Percentiles rank a stretch among this genome's conserved stretches.
Conservation (phyloP, 2,329 filamentous ascomycete species). For the Teratosphaeria nubilosa region DNA sequence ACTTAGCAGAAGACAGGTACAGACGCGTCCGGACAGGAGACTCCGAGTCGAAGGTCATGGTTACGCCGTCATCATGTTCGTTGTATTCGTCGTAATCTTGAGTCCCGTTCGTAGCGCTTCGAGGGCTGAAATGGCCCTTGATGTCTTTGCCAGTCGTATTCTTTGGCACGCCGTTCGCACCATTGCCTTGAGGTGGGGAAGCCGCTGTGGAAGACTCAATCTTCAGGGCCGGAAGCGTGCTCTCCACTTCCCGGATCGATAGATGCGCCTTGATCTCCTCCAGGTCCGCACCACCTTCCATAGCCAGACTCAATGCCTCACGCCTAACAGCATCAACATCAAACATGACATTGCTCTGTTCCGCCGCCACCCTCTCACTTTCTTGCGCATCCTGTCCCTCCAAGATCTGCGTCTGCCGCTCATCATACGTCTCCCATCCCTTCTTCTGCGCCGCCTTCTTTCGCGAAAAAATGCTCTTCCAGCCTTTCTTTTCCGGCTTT, state of each 20-base stretch:
- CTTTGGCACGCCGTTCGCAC: neutral
- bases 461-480: conserved; percentile 68
- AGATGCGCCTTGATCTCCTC: conserved; percentile 64
- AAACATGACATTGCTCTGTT: conserved; percentile 58
- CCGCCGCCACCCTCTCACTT: conserved; percentile 35
- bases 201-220: conserved; percentile 31
- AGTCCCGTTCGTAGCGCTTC: conserved; percentile 2
- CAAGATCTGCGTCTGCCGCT: conserved; percentile 39
- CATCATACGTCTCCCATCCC: conserved; percentile 91
- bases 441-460: conserved; percentile 69
- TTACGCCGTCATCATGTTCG: conserved; percentile 32
- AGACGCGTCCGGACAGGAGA: conserved; percentile 5
- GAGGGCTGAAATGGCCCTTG: conserved; percentile 2
- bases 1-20: neutral
- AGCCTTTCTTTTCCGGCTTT: conserved; percentile 61
- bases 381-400: conserved; percentile 35
- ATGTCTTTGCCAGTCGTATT: conserved; percentile 2
- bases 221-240: conserved; percentile 83
- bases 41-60: conserved; percentile 33
- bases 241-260: conserved; percentile 56
- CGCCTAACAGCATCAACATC: conserved; percentile 84
- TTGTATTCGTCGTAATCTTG: conserved; percentile 26
- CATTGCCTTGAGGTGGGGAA: neutral
- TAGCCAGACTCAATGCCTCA: conserved; percentile 61
- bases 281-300: conserved; percentile 55